Base-by-base conservation (phyloP, 352 stramenopile genomes). In the Pythium myriotylum region DNA sequence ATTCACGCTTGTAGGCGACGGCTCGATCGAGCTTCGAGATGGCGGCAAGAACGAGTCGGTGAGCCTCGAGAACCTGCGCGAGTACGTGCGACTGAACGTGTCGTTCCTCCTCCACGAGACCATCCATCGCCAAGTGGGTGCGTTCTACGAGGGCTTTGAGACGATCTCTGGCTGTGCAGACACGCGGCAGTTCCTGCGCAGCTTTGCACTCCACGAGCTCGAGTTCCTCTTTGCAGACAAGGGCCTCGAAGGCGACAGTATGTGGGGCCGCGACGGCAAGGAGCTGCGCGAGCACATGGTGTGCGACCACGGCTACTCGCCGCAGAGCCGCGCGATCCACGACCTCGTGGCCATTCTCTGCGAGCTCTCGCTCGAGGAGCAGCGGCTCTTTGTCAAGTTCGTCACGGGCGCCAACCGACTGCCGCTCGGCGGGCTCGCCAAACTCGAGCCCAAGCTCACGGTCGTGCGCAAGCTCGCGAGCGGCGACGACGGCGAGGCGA, bases 341-440 rank as follows among this genome's bases (percentile, higher is more conserved):
- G 68, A 88, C 63, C 74, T 97, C 16, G 70, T 94, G 23, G 65
- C 86, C n/a, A 82, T 96, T 24, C 63, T 97, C 48, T 84, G 79
- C 42, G 81, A 86, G 52, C 41, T 97, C 43, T 58, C 81, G 24
- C 37, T 82, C 23, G 78, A 77, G 3, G 81, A 96, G 39, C 85
- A 93, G 62, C 77, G 82, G 6, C 74, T 87, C 22, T 97, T 97
- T 76, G 82, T 97, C 54, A 79, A 81, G 39, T 97, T 97, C 66
- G 81, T 97, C n/a, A 96, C 88, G 35, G 89, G 89, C 24, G 87
- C 88, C 10, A 89, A 91, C 50, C 86, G 89, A 4, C 65, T 97
- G 59, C 89, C 89, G 17, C 69, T 94, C 13, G 89, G 88, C n/a
- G 89, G 89, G 4, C 74, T 96, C 50, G 75, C 70, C 16, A 81